Evolutionary conservation across 768 basidiomycete species (phyloP), one percentile per base, ranked within the genome.

Genomic region (Panaeolus cyanescens): DNA sequence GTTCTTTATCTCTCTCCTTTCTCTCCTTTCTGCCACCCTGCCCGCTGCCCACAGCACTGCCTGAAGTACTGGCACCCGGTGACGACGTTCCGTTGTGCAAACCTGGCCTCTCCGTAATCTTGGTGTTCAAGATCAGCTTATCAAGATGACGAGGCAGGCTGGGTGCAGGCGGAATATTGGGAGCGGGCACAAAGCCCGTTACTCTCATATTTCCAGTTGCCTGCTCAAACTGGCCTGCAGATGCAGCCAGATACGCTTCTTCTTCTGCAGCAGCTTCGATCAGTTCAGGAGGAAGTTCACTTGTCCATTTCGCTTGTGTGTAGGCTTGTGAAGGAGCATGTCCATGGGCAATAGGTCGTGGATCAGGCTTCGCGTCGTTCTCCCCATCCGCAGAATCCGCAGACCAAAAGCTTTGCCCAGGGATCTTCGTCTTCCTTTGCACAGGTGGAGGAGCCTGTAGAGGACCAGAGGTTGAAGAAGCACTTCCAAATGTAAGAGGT

Each of bases 141-240:
- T 99, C 96, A 39, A 99, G 79, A 69, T 98, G 94, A 1, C 95
- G 79, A 0, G 97, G 97, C 42, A 99, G 81, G 1, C 83, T 79
- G 1, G 97, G 95, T 2, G 97, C 95, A 20, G 90, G 88, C 1
- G 95, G 95, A 62, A 96, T 90, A 65, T 87, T 86, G 17, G 94
- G 92, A 1, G 88, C 85, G 10, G 89, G 86, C 32, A 80, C 74
- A 67, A 83, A 79, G 2, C 79, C 79, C 33, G 66, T 69, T 12
- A 70, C 50, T 57, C 69, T 62, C 54, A 65, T 67, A 56, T 53
- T 60, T 6, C 59, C 62, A 50, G 65, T 59, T 30, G 62, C 55
- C 19, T 58, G 56, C 37, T 75, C 71, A 36, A 70, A 71, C 57
- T 77, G 75, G 20, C 75, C 77, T 12, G 78, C 75, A 1, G 77